phyloP scores from a whole-genome alignment of 2,329 filamentous ascomycete genomes.

The Rhinocladiella mackenziei region DNA sequence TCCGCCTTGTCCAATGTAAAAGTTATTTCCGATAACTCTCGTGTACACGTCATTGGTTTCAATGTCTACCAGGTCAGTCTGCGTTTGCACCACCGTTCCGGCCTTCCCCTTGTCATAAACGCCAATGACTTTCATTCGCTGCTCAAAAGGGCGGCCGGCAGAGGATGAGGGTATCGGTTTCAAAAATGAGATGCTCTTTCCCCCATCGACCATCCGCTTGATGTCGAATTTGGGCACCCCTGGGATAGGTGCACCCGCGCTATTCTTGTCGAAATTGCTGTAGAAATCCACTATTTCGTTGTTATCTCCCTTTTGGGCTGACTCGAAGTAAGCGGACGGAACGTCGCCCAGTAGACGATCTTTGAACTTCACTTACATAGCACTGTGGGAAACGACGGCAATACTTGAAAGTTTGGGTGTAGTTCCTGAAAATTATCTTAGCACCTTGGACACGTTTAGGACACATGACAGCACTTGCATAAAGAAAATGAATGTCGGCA shows the following conservation, averaged over 20 bases:
- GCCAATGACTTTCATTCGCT: conserved; percentile 41
- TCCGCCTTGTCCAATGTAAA: conserved; percentile 47
- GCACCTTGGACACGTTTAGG: too few species aligned
- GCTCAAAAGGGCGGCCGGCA: conserved; percentile 39
- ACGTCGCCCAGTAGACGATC: too few species aligned
- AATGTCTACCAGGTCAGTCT: conserved; percentile 40
- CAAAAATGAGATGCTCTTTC: conserved; percentile 41
- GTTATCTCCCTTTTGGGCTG: conserved; percentile 43
- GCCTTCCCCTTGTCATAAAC: conserved; percentile 46
- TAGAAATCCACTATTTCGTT: conserved; percentile 45
- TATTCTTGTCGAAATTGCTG: conserved; percentile 32
- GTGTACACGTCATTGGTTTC: conserved; percentile 40
- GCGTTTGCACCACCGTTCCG: conserved; percentile 43
- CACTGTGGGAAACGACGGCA: too few species aligned
- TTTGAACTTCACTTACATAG: too few species aligned
- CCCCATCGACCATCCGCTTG: conserved; percentile 42
- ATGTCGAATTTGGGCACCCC: conserved; percentile 42
- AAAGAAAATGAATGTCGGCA: too few species aligned
- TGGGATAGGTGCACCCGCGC: conserved; percentile 36
- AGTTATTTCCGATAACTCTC: conserved; percentile 40
- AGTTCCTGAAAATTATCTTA: too few species aligned
- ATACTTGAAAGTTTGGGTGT: too few species aligned
- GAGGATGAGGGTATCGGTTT: conserved; percentile 37
- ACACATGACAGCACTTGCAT: too few species aligned
- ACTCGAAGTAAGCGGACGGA: not conserved